Evolutionary conservation across 2,329 filamentous ascomycete genomes (phyloP), one percentile per base, ranked within the genome.

Genomic region (Alternaria sp.): DNA sequence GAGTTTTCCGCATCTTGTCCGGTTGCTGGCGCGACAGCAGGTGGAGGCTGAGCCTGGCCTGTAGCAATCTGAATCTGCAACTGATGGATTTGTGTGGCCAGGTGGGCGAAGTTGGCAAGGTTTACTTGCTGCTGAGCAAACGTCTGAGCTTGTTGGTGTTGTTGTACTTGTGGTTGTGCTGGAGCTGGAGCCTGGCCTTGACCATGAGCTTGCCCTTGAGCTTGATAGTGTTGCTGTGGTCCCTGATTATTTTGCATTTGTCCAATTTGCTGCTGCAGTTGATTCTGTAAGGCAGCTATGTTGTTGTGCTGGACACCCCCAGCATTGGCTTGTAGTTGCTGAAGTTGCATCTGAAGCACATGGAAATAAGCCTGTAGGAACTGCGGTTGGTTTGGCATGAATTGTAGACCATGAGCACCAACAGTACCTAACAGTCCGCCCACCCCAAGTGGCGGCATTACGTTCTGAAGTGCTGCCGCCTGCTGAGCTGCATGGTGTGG

Each of bases 301-400:
- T 65, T 64, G 21, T 60, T 53, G 34, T 68, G 62, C 14, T 69
- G 63, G 13, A 51, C n/a, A n/a, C 51, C 56, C 14, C 24, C 56
- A 17, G 55, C 62, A 33, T 63, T 59, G 39, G 56, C 55, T 34
- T 70, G 67, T 13, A 72, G 41, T 3, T 70, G 64, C 33, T 69
- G 69, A 28, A 72, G 45, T 45, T 71, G 69, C 14, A 57, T 39
- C 10, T 66, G 60, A 14, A 71, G 50, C 6, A 60, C 41, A 5
- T 71, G 66, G 8, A 70, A 41, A 14, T 70, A 64, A 17, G 56
- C 42, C 21, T 67, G 63, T 14, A 72, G 26, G 11, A 67, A 26
- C 24, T 65, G 63, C 7, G 54, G 31, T 17, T 63, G 66, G 14
- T 58, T 57, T n/a, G 61, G 53, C 17, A 53, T 31, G 13, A 59